phyloP scores from a whole-genome alignment of 805 yeast genomes.

The Phaffomyces thermotolerans region DNA sequence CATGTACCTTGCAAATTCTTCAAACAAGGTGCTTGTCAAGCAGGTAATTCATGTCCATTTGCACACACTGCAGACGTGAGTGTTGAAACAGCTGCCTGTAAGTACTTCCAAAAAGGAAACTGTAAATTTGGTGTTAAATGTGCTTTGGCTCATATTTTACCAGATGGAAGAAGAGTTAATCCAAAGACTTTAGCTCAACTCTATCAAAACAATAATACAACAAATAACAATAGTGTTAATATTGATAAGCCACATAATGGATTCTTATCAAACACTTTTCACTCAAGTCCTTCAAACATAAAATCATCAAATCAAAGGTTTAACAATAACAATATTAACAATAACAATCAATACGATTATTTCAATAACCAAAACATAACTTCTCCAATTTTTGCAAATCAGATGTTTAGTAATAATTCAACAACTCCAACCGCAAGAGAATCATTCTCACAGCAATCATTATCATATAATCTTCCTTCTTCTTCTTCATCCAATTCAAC shows the following conservation, averaged over 20 bases:
- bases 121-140: constrained; percentile 94
- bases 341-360: neutral
- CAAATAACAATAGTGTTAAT: too few species aligned
- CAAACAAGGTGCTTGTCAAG: constrained; percentile 90
- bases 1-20: constrained; percentile 97
- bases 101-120: constrained; percentile 92
- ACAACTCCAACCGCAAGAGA: neutral
- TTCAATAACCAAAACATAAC: neutral
- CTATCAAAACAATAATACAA: constrained; percentile 10
- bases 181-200: constrained; percentile 33
- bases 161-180: constrained; percentile 82
- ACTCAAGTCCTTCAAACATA: neutral
- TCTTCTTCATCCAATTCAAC: constrained; percentile 4
- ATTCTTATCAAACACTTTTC: neutral
- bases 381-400: neutral
- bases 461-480: neutral
- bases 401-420: neutral
- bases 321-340: neutral
- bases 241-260: too few species aligned
- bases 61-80: constrained; percentile 58
- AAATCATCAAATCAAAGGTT: neutral
- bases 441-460: constrained; percentile 1
- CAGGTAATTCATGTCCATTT: constrained; percentile 88
- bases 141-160: constrained; percentile 85
- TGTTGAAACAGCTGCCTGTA: constrained; percentile 61